Percentiles rank a stretch among this genome's conserved stretches.
Evolutionary conservation across 331 rosid species (phyloP).

Genomic region (Pyracantha coccinea): DNA sequence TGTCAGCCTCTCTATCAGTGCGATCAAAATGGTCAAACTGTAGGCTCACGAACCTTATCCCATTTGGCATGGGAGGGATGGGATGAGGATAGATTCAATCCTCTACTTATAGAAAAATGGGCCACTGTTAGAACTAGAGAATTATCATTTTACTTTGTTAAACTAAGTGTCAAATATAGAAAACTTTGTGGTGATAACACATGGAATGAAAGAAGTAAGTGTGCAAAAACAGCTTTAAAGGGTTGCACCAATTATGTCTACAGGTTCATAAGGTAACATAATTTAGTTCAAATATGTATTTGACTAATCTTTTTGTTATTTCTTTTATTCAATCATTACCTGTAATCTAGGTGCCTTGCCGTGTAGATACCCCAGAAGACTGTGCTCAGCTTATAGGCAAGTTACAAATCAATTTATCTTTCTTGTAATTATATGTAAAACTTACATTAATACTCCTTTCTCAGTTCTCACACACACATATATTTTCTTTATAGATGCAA

Average conservation of each 20-base stretch:
- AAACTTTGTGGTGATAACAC: neutral
- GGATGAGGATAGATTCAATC: neutral
- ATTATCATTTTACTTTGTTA: neutral
- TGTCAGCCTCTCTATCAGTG: neutral
- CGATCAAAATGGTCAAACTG: neutral
- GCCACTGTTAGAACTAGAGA: neutral
- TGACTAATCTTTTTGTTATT: neutral
- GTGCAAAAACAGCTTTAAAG: neutral
- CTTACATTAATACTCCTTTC: neutral
- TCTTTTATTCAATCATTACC: conserved; percentile 4
- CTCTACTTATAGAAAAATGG: neutral
- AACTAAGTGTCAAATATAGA: neutral
- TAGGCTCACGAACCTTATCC: neutral
- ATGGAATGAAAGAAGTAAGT: neutral
- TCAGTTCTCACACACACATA: neutral
- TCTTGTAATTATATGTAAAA: neutral
- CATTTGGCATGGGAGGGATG: neutral
- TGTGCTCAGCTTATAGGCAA: conserved; percentile 67
- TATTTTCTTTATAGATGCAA: conserved; percentile 41
- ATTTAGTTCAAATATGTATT: neutral
- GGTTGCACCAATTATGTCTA: neutral
- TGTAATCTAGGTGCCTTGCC: conserved; percentile 65
- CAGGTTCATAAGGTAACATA: neutral
- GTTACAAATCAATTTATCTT: neutral
- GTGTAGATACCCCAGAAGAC: conserved; percentile 68